Percentiles rank a stretch among this genome's conserved stretches.
Conservation (phyloP, 768 basidiomycete genomes). For the Tephrocybe sp. region DNA sequence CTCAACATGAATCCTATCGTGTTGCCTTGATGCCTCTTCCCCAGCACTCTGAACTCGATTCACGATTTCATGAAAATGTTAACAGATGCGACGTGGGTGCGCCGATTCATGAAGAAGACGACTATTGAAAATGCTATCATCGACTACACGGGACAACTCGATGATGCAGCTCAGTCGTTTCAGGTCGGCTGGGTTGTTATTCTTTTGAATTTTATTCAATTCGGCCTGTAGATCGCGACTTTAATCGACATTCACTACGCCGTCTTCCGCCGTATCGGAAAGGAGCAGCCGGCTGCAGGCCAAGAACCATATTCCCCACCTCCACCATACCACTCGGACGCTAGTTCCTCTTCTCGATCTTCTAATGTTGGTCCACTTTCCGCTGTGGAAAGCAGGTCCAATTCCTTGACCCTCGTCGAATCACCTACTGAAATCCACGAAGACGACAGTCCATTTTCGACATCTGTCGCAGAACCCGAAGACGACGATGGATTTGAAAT, state of each 20-base stretch:
- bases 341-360: not conserved
- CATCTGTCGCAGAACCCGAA: not conserved
- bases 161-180: constrained; percentile 46
- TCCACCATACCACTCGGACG: constrained; percentile 9
- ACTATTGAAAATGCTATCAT: constrained; percentile 38
- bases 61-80: constrained; percentile 37
- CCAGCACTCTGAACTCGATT: constrained; percentile 37
- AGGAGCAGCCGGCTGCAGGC: constrained; percentile 15
- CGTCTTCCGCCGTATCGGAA: constrained; percentile 15
- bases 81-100: constrained; percentile 39
- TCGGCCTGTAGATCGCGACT: constrained; percentile 35
- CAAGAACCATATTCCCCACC: not conserved
- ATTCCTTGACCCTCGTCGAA: not conserved
- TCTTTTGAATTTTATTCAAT: not conserved
- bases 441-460: not conserved
- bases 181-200: constrained; percentile 28
- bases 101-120: constrained; percentile 36
- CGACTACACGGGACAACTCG: constrained; percentile 31
- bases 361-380: not conserved
- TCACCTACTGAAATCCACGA: constrained; percentile 8
- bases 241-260: constrained; percentile 47
- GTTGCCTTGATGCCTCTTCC: not conserved
- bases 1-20: not conserved
- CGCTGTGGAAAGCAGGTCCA: not conserved
- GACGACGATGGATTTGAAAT: constrained; percentile 10